phyloP scores from a whole-genome alignment of 495 filamentous ascomycete genomes.

The Staphylotrichum tortipilum region DNA sequence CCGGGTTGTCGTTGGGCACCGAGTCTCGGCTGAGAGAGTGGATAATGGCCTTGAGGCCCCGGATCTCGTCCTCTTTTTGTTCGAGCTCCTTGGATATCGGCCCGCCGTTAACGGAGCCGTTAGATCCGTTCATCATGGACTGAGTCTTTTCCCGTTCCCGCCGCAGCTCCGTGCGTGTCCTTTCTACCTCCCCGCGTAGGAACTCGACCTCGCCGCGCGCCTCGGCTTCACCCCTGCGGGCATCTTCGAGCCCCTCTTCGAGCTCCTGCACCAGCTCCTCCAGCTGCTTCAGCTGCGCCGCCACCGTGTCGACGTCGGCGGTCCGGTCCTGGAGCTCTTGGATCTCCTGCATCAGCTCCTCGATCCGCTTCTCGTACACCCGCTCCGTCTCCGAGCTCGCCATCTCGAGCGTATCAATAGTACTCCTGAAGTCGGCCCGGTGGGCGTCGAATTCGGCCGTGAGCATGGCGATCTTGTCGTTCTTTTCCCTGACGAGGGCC shows the following conservation, averaged over 20 bases:
- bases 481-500: conserved; percentile 80
- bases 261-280: conserved; percentile 94
- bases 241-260: conserved; percentile 94
- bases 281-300: conserved; percentile 82
- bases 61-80: conserved; percentile 93
- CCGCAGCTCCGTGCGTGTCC: conserved; percentile 81
- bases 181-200: conserved; percentile 87
- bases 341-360: conserved; percentile 80
- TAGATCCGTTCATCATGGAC: conserved; percentile 45
- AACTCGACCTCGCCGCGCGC: conserved; percentile 95
- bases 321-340: conserved; percentile 70
- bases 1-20: conserved; percentile 42
- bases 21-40: conserved; percentile 79
- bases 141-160: conserved; percentile 85
- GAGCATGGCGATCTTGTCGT: conserved; percentile 87
- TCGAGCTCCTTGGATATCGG: conserved; percentile 66
- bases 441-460: conserved; percentile 94
- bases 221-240: conserved; percentile 91
- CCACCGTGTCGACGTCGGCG: conserved; percentile 86
- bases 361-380: conserved; percentile 89
- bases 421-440: conserved; percentile 90
- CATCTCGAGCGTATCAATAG: conserved; percentile 92
- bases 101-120: conserved; percentile 38
- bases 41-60: conserved; percentile 94
- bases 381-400: conserved; percentile 94